A percentile compares a stretch with the other conserved stretches of the same genome.
These are phyloP conservation scores for Pseudocercospora vitis DNA, from an alignment of 2,329 filamentous ascomycete species.

Conservation along the genomic window DNA sequence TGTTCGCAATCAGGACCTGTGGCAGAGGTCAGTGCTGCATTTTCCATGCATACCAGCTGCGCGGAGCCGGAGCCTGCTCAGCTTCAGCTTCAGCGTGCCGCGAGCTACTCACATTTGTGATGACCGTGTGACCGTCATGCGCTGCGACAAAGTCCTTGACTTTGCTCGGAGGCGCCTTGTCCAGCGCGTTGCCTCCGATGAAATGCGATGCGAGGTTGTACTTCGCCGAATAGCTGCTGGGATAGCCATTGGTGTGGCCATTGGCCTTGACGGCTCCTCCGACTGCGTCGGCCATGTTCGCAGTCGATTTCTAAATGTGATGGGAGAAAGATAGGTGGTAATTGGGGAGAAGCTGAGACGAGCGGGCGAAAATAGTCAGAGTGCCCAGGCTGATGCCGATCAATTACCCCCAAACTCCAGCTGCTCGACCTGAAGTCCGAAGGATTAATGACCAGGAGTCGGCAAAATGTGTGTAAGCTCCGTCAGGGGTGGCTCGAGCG, in stretches of 20 bases:
- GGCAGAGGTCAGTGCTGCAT: constrained; percentile 24
- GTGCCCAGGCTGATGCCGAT: not conserved
- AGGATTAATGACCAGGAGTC: not conserved
- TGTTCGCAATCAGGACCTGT: constrained; percentile 97
- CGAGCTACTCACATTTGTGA: constrained; percentile 78
- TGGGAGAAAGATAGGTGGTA: constrained; percentile 10
- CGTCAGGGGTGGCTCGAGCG: constrained; percentile 2
- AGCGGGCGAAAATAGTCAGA: not conserved
- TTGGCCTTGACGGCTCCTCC: constrained; percentile 41
- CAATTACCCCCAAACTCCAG: not conserved
- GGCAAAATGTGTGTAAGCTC: not conserved
- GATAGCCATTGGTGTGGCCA: constrained; percentile 51
- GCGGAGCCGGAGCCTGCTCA: constrained; percentile 6
- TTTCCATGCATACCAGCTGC: not conserved
- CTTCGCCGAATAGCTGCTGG: constrained; percentile 72
- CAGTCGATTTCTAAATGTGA: constrained; percentile 34
- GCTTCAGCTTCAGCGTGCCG: not conserved
- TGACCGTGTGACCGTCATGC: constrained; percentile 93
- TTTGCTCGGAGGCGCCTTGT: constrained; percentile 75
- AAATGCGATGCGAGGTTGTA: constrained; percentile 87
- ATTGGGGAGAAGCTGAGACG: not conserved
- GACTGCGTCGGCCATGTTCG: constrained; percentile 43
- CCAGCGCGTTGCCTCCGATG: constrained; percentile 88
- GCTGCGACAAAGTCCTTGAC: constrained; percentile 95
- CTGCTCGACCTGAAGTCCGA: not conserved